Conservation (phyloP, 768 basidiomycete species). For the Crassisporium funariophilum region DNA sequence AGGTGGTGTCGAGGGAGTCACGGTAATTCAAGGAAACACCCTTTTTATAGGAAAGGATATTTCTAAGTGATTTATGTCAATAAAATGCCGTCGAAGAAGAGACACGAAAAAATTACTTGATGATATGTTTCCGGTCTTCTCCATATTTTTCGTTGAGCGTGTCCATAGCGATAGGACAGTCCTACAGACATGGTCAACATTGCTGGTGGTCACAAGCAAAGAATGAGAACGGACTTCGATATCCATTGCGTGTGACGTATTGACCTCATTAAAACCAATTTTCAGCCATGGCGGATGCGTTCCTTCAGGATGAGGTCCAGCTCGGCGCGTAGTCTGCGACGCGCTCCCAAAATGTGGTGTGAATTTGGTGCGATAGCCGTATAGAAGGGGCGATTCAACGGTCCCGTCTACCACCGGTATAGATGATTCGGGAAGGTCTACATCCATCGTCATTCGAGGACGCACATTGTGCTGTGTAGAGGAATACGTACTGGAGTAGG, state of each 20-base stretch:
- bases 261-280: constrained; percentile 88
- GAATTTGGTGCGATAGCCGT: constrained; percentile 94
- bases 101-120: constrained; percentile 49
- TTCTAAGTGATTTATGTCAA: constrained; percentile 45
- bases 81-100: neutral
- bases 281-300: constrained; percentile 73
- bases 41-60: constrained; percentile 77
- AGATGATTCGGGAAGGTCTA: constrained; percentile 55
- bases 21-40: constrained; percentile 91
- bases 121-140: constrained; percentile 63
- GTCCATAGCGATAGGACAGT: constrained; percentile 89
- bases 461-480: no score
- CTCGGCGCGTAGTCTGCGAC: constrained; percentile 40
- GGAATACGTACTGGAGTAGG: constrained; percentile 59
- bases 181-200: constrained; percentile 43
- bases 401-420: constrained; percentile 75
- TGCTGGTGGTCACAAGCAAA: neutral
- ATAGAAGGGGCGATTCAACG: constrained; percentile 85
- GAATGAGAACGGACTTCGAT: constrained; percentile 71
- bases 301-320: constrained; percentile 21
- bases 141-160: constrained; percentile 71
- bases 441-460: neutral
- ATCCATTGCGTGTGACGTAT: constrained; percentile 75
- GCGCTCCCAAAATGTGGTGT: constrained; percentile 95
- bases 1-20: constrained; percentile 60